Evolutionary conservation across 805 yeast genomes (phyloP), one percentile per base, ranked within the genome.

Genomic region (Starmerella bombi): DNA sequence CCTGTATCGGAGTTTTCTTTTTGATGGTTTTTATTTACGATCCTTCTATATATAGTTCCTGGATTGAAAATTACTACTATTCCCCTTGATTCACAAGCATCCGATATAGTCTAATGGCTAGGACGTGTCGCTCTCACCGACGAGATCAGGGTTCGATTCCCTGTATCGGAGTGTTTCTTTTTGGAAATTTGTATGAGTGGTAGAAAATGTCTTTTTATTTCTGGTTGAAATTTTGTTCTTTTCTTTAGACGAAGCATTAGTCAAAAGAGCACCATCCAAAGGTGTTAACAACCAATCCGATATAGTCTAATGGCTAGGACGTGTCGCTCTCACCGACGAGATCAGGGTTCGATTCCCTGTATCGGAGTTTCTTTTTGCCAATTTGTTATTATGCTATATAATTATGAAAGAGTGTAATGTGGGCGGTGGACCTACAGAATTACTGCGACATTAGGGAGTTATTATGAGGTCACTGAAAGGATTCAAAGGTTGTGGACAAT

Each of bases 61-160:
- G 14, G 4, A 5, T 4, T 21, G 18, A 10, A 19, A 3, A 12
- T 21, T 14, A 7, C 18, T 7, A 32, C 7, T 15, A 4, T 32
- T n/a, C 16, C 21, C 21, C 10, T 14, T 8, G 16, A 3, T 1
- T 15, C 28, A 36, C 22, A 12, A 18, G 17, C 5, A 41, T 50
- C 53, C 53, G 53, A 40, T 50, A 49, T 50, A 48, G 53, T 50
- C 53, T 50, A 50, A 43, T 44, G 53, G 53, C 53, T 50, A 50
- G 53, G 53, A 50, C 53, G 44, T 43, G 47, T 45, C 54, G 52
- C 50, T 50, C 50, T 50, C 54, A 50, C 52, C 52, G 54, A 46
- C 48, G 42, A 50, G 51, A 49, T 42, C 52, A 44, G 54, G 54
- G 54, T 50, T 48, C 51, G 46, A 48, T 48, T 50, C 52, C 54